These are phyloP conservation scores for Yamadazyma tumulicola DNA, from an alignment of 805 yeast species.

Conservation along the genomic window DNA sequence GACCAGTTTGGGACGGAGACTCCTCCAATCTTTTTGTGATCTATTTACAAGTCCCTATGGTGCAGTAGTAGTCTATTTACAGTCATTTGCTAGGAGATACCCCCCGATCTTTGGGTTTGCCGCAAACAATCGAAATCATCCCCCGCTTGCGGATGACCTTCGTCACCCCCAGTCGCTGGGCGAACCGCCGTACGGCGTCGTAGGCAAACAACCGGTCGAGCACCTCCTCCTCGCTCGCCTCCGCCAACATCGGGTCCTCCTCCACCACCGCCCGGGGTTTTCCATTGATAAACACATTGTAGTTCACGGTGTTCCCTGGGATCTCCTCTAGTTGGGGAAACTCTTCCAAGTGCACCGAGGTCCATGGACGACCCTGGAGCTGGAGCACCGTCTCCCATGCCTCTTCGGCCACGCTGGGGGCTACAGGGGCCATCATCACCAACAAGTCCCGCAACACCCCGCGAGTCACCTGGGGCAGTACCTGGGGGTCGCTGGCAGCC, in stretches of 20 bases:
- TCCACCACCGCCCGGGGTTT: slow-evolving; percentile 51
- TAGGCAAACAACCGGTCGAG: slow-evolving; percentile 30
- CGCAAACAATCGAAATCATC: slow-evolving; percentile 40
- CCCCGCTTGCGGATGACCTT: slow-evolving; percentile 55
- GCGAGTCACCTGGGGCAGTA: slow-evolving; percentile 41
- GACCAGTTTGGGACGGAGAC: too few species aligned
- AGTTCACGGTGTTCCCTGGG: slow-evolving; percentile 39
- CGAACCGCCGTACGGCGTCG: slow-evolving; percentile 39
- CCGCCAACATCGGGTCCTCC: slow-evolving; percentile 31
- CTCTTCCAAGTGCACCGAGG: slow-evolving; percentile 49
- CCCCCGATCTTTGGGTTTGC: too few species aligned
- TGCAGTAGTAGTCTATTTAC: too few species aligned
- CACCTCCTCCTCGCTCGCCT: slow-evolving; percentile 31
- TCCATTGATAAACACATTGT: slow-evolving; percentile 71
- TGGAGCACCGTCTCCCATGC: slow-evolving; percentile 54
- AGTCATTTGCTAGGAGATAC: too few species aligned
- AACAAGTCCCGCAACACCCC: slow-evolving; percentile 53
- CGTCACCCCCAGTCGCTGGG: slow-evolving; percentile 40
- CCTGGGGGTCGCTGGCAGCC: slow-evolving; percentile 27
- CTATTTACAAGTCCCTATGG: too few species aligned
- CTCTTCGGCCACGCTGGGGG: slow-evolving; percentile 82
- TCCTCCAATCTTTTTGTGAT: too few species aligned
- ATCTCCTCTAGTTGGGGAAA: slow-evolving; percentile 60
- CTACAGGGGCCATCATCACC: slow-evolving; percentile 70
- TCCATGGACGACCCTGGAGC: slow-evolving; percentile 26